These are phyloP conservation scores for Coprinopsis marcescibilis DNA, from an alignment of 768 basidiomycete species.

Conservation along the genomic window DNA sequence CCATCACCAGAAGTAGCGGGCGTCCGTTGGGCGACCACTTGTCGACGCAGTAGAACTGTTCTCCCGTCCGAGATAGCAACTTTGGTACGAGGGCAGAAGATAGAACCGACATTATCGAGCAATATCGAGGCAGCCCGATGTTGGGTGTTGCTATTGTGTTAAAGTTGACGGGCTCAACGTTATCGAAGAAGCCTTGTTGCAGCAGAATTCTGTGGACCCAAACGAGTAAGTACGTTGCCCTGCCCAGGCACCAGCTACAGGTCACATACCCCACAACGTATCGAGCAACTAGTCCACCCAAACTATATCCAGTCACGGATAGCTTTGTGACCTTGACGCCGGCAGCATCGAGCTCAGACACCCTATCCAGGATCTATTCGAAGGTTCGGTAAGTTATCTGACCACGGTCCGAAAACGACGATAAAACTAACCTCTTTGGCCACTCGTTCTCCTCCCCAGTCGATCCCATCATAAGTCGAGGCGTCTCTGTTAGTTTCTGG, in stretches of 20 bases:
- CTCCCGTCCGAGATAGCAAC: conserved; percentile 72
- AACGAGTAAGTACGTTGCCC: conserved; percentile 4
- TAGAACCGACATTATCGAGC: conserved; percentile 51
- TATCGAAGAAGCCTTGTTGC: conserved; percentile 66
- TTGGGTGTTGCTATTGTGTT: conserved; percentile 82
- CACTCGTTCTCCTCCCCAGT: conserved; percentile 79
- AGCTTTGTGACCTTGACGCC: conserved; percentile 61
- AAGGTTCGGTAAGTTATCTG: neutral
- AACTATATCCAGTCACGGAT: conserved; percentile 70
- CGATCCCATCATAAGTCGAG: conserved; percentile 77
- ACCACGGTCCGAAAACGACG: neutral
- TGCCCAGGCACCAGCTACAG: neutral
- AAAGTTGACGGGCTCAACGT: conserved; percentile 72
- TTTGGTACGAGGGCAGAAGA: conserved; percentile 54
- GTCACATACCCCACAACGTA: conserved; percentile 70
- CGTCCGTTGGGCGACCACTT: conserved; percentile 64
- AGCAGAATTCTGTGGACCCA: conserved; percentile 47
- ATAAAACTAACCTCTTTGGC: conserved; percentile 68
- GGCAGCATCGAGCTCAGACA: conserved; percentile 44
- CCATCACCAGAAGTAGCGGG: conserved; percentile 70
- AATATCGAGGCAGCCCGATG: conserved; percentile 64
- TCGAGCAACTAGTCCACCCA: conserved; percentile 79
- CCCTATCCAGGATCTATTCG: conserved; percentile 58
- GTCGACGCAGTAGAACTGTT: conserved; percentile 72
- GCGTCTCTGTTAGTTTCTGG: conserved; percentile 62